Conservation (phyloP, 2,329 filamentous ascomycete genomes). For the Pseudonectria foliicola region DNA sequence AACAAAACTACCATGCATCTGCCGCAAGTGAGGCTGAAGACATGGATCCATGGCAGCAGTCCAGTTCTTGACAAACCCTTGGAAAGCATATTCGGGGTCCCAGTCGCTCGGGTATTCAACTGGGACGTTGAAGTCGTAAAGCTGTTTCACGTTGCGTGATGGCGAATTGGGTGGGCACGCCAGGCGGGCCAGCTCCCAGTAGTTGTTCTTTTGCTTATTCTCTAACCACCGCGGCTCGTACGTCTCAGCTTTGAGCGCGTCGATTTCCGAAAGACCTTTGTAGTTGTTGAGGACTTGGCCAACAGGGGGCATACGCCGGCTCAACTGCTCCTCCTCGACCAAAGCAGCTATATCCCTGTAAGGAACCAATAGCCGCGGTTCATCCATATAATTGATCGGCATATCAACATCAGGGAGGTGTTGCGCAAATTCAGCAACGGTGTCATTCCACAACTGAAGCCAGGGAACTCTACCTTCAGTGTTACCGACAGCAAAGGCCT, state of each 20-base stretch:
- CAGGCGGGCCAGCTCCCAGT: slow-evolving; percentile 52
- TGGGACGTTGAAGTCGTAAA: slow-evolving; percentile 23
- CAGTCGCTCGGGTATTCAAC: slow-evolving; percentile 29
- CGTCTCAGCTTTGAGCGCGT: slow-evolving; percentile 24
- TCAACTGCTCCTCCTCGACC: slow-evolving; percentile 39
- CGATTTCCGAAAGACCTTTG: slow-evolving; percentile 32
- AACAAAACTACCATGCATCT: slow-evolving; percentile 51
- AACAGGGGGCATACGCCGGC: slow-evolving; percentile 35
- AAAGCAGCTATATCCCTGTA: slow-evolving; percentile 48
- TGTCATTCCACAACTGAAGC: slow-evolving; percentile 40
- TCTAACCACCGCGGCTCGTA: slow-evolving; percentile 42
- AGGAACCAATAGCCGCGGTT: slow-evolving; percentile 54
- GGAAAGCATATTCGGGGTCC: slow-evolving; percentile 29
- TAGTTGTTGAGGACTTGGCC: slow-evolving; percentile 37
- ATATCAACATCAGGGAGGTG: slow-evolving; percentile 59
- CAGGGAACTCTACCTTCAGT: slow-evolving; percentile 34
- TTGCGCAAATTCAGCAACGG: slow-evolving; percentile 45
- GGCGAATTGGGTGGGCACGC: slow-evolving; percentile 51
- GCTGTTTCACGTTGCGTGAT: slow-evolving; percentile 30
- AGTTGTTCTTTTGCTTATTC: slow-evolving; percentile 38
- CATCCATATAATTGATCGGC: slow-evolving; percentile 58
- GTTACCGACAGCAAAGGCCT: slow-evolving; percentile 33
- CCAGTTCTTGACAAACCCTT: slow-evolving; percentile 51
- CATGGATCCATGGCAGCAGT: slow-evolving; percentile 53
- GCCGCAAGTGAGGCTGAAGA: slow-evolving; percentile 45